Evolutionary conservation across 345 rosid species (phyloP).

Genomic region (Dimocarpus longan): DNA sequence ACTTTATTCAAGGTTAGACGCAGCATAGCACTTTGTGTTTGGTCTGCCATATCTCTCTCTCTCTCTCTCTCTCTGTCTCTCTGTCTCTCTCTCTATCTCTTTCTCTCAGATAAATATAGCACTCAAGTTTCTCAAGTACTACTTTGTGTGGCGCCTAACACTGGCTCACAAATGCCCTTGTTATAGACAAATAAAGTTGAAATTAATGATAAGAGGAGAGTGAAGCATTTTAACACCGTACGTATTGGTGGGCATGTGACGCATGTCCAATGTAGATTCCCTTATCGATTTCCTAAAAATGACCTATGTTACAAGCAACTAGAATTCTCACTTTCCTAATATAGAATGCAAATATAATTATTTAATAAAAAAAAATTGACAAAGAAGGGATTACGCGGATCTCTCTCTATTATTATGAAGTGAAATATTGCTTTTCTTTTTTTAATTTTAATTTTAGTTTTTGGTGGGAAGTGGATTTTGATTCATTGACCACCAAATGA

Average conservation of each 20-base stretch:
- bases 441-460: background rate
- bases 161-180: conserved; percentile 23
- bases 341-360: conserved; percentile 8
- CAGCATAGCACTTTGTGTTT: conserved; percentile 17
- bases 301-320: conserved; percentile 19
- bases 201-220: background rate
- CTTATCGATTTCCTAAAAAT: conserved; percentile 24
- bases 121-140: background rate
- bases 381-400: conserved; percentile 11
- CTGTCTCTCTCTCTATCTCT: background rate
- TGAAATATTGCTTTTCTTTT: background rate
- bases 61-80: too few relatives aligned
- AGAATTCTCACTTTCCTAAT: conserved; percentile 21
- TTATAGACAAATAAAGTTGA: conserved; percentile 37
- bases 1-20: conserved; percentile 28
- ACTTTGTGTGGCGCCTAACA: conserved; percentile 3
- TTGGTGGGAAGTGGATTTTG: conserved; percentile 41
- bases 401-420: conserved; percentile 9
- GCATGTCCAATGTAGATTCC: too few relatives aligned
- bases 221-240: conserved; percentile 24
- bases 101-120: too few relatives aligned
- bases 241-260: too few relatives aligned
- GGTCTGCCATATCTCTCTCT: conserved; percentile 31
- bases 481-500: conserved; percentile 45
- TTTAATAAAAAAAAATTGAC: background rate